Base-by-base conservation (phyloP, 1,284 basidiomycete species). In the Puccinia horiana region DNA sequence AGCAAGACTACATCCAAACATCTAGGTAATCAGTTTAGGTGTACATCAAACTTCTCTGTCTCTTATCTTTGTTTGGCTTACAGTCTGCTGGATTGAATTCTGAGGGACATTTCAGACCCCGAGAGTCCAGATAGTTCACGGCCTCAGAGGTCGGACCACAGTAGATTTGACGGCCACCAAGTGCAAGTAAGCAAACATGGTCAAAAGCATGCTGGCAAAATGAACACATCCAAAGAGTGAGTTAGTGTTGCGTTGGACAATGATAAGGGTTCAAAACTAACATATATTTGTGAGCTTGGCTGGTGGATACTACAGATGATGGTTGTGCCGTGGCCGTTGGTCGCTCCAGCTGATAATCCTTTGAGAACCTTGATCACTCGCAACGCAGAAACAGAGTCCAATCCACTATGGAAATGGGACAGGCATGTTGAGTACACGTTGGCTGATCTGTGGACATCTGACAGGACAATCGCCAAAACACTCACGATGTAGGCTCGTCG, bases 1-100 rank as follows among this genome's bases (percentile, higher is more conserved):
- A 96, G 89, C 20, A 96, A 89, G 85, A 84, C 84, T 85, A n/a
- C 16, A 37, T 16, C 16, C 61, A 12, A 4, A 12, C 1, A n/a
- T 44, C 4, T 0, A n/a, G 0, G 29, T 29, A 37, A 65, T 40
- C 52, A 52, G 40, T 42, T 56, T 12, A 1, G 26, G 14, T 37
- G 29, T 58, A 40, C 23, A 47, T 40, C 37, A 12, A 72, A 47
- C 2, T 42, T n/a, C n/a, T n/a, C n/a, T n/a, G n/a, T n/a, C 9
- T 9, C 54, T 32, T 42, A 49, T n/a, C 6, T 35, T 1, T n/a
- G 26, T 2, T 20, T 65, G 63, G 65, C 84, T 67, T 74, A 84
- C 94, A 93, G 86, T 97, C 94, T 0, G 94, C 94, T 23, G 95
- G 90, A 84, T 96, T 96, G 88, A 95, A 94, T 0, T 93, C 93